phyloP scores from a whole-genome alignment of 257 asterid genomes.

The Cruciata laevipes region DNA sequence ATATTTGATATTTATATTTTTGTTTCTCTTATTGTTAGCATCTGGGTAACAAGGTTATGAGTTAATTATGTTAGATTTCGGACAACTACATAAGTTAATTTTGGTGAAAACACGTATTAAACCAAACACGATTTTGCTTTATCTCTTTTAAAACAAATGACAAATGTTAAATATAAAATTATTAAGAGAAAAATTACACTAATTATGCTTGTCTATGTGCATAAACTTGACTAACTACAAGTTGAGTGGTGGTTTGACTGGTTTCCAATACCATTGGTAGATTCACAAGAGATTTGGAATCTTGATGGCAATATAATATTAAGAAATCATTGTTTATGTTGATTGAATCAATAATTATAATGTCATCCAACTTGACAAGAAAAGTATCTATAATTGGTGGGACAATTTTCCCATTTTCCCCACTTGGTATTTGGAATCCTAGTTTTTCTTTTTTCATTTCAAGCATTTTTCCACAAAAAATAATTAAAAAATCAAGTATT shows the following conservation, averaged over 20 bases:
- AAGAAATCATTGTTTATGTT: constrained; percentile 1
- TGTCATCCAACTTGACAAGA: constrained; percentile 33
- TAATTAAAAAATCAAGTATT: too few species aligned
- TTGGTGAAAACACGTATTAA: too few species aligned
- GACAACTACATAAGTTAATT: too few species aligned
- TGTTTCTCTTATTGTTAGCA: too few species aligned
- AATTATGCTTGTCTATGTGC: background rate
- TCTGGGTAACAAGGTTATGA: too few species aligned
- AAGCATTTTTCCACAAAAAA: too few species aligned
- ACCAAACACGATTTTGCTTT: too few species aligned
- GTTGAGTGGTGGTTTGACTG: too few species aligned
- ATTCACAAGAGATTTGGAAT: constrained; percentile 20
- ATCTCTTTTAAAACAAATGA: too few species aligned
- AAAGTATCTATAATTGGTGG: constrained; percentile 32
- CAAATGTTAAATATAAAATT: too few species aligned
- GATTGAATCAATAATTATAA: constrained; percentile 3
- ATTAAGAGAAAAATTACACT: background rate
- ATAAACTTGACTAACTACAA: background rate
- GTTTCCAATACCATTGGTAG: constrained; percentile 11
- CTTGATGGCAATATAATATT: constrained; percentile 14
- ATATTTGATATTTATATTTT: too few species aligned
- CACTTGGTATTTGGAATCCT: constrained; percentile 14
- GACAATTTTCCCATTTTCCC: constrained; percentile 10
- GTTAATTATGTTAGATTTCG: too few species aligned
- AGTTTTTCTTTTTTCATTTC: background rate